Evolutionary conservation across 345 rosid species (phyloP), one percentile per base, ranked within the genome.

Genomic region (Dipteronia dyeriana): DNA sequence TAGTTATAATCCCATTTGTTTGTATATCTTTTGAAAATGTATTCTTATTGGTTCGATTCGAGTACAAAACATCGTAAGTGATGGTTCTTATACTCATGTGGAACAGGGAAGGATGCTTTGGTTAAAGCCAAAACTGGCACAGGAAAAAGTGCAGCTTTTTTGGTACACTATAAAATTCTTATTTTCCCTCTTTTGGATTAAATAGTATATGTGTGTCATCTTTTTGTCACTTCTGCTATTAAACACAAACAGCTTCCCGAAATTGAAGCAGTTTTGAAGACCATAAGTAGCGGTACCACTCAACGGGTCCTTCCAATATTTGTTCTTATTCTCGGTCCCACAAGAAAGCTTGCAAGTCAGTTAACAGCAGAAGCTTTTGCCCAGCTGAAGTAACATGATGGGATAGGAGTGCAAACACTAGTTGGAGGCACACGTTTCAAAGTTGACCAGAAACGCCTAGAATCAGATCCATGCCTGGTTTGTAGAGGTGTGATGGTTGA

Each of bases 51-150:
- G 23, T 69, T 73, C 70, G 63, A 67, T 19, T 25, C 25, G 54
- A 34, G 14, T 39, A 26, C 17, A n/a, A n/a, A 59, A 53, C 17
- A 43, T 70, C 71, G 10, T 45, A 61, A 73, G 31, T 62, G 70
- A 74, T 63, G 56, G 17, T 70, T 73, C 57, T 80, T n/a, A 47
- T 73, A 82, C 47, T 26, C 62, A 68, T 76, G 68, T 81, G 81
- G 81, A 76, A 78, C 97, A 96, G 99, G 95, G 76, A 91, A 86
- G 78, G 99, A 96, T 88, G 95, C 91, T 16, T 79, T 92, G 79
- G 90, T 96, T 76, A 96, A 94, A 88, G 95, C 99, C 76, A 96
- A 88, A 87, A 91, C 99, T 23, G 95, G 95, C 62, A 94, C 98
- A 0, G 98, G 97, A 7, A 94, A 94, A 84, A 92, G 87, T 88